These are phyloP conservation scores for Funneliformis mosseae DNA, from an alignment of 192 early-diverging fungal genomes.

Conservation along the genomic window DNA sequence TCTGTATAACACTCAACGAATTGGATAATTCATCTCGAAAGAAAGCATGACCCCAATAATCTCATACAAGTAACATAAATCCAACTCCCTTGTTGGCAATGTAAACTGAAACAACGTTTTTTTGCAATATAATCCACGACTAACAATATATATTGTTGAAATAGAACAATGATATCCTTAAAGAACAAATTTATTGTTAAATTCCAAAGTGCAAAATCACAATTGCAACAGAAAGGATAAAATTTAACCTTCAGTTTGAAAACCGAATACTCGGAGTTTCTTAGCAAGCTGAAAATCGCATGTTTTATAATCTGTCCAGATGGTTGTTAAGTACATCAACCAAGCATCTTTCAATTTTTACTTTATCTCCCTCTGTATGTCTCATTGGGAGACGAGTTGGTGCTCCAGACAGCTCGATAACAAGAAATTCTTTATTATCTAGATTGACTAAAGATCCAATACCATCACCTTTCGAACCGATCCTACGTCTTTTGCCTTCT, in stretches of 20 bases:
- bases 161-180: slow-evolving; percentile 18
- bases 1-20: neutral
- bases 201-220: slow-evolving; percentile 18
- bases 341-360: slow-evolving; percentile 22
- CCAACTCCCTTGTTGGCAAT: neutral
- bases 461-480: slow-evolving; percentile 4
- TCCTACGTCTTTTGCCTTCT: slow-evolving; percentile 2
- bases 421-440: slow-evolving; percentile 13
- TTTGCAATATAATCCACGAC: slow-evolving; percentile 25
- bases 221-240: slow-evolving; percentile 24
- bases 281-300: slow-evolving; percentile 14
- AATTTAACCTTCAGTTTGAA: slow-evolving; percentile 28
- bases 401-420: slow-evolving; percentile 10
- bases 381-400: neutral
- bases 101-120: slow-evolving; percentile 4
- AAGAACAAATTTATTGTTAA: slow-evolving; percentile 21
- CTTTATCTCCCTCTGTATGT: neutral
- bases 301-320: slow-evolving; percentile 20
- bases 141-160: slow-evolving; percentile 1
- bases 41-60: slow-evolving; percentile 22
- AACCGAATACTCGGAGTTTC: slow-evolving; percentile 20
- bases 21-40: slow-evolving; percentile 23
- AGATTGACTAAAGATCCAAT: neutral
- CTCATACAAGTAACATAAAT: slow-evolving; percentile 9
- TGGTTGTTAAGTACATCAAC: slow-evolving; percentile 1